These are phyloP conservation scores for Beauveria brongniartii DNA, from an alignment of 2,329 filamentous ascomycete genomes.

Conservation along the genomic window DNA sequence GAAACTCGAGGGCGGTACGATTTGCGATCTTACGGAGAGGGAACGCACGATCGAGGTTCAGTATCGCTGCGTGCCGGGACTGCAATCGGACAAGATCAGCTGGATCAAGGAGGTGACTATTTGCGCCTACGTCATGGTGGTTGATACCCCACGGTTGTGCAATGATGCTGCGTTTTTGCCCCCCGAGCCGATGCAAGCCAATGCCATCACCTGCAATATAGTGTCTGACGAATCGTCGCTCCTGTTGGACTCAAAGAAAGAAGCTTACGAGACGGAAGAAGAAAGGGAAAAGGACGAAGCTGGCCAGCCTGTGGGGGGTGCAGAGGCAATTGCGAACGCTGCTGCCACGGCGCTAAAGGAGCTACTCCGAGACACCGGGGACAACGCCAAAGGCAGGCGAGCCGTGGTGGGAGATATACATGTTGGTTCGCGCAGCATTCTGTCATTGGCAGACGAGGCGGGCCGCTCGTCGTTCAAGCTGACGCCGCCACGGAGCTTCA, in stretches of 20 bases:
- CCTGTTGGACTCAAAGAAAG: neutral
- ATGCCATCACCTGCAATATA: conserved; percentile 67
- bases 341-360: conserved; percentile 8
- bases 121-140: conserved; percentile 87
- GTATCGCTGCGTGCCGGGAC: conserved; percentile 68
- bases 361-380: conserved; percentile 2
- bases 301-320: neutral
- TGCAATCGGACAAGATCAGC: conserved; percentile 66
- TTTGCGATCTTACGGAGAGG: conserved; percentile 77
- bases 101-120: conserved; percentile 92
- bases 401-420: conserved; percentile 45
- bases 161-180: conserved; percentile 80
- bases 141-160: conserved; percentile 83
- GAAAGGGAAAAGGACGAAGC: conserved; percentile 24
- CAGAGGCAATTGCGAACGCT: neutral
- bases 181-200: conserved; percentile 66
- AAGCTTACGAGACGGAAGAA: conserved; percentile 31
- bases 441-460: conserved; percentile 38
- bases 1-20: conserved; percentile 67
- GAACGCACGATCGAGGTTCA: conserved; percentile 80
- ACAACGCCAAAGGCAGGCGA: conserved; percentile 24
- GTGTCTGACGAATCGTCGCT: conserved; percentile 40
- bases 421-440: conserved; percentile 41
- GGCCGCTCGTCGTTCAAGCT: conserved; percentile 40
- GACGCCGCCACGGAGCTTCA: conserved; percentile 35